Conservation (phyloP, 345 rosid genomes). For the Corchorus olitorius region DNA sequence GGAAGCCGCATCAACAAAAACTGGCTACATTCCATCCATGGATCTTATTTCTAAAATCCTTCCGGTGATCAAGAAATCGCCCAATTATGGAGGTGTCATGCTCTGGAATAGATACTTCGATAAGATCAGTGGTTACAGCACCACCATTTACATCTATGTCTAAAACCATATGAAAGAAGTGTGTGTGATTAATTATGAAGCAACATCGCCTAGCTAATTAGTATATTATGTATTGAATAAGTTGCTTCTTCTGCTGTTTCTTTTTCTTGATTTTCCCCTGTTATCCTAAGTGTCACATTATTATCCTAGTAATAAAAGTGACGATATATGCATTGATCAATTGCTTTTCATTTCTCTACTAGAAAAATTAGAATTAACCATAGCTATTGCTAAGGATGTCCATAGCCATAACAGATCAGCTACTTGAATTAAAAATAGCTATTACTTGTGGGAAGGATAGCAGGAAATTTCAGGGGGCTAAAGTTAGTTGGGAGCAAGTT, state of each 20-base stretch:
- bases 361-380: no score
- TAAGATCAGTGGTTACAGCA: slow-evolving; percentile 46
- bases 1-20: slow-evolving; percentile 1
- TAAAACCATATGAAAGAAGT: not conserved
- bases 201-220: not conserved
- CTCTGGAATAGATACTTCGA: slow-evolving; percentile 66
- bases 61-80: slow-evolving; percentile 43
- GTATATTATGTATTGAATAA: not conserved
- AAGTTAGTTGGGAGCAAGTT: no score
- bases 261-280: not conserved
- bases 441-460: no score
- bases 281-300: not conserved
- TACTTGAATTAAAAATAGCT: no score
- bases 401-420: no score
- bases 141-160: slow-evolving; percentile 30
- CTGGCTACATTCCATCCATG: slow-evolving; percentile 16
- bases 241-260: not conserved
- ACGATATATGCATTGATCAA: not conserved
- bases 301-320: not conserved
- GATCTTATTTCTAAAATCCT: slow-evolving; percentile 28
- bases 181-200: not conserved
- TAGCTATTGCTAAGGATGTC: no score
- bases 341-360: not conserved
- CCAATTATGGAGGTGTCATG: slow-evolving; percentile 66
- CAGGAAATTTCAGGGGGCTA: no score